Base-by-base conservation (phyloP, 257 asterid species). In the Henckelia pumila region DNA sequence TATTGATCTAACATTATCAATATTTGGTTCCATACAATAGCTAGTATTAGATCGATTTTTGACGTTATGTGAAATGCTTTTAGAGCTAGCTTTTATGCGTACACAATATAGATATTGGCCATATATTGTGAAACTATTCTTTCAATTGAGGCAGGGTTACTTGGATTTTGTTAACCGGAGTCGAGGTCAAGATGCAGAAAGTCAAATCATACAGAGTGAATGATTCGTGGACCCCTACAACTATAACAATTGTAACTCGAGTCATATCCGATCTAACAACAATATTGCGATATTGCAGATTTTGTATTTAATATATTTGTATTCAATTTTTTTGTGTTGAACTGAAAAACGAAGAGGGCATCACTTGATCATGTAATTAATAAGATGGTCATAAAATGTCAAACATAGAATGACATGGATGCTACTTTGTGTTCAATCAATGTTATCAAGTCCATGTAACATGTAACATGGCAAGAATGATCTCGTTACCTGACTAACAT, bases 1-100 rank as follows among this genome's bases (percentile, higher is more conserved):
- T 16, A 20, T 4, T 16, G 53, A 23, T 1, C 6, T 60, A 49
- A 8, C 19, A 9, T 49, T 28, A 29, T 29, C 25, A 21, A 56
- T 5, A 8, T 55, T 1, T 55, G 47, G 55, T 10, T 19, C 40
- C 35, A 21, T 67, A 11, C 56, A 6, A 6, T 24, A 28, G 17
- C 63, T 55, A 67, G 52, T 81, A 65, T 59, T 1, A 7, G 14
- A 58, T 23, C 40, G 16, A 30, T 25, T 6, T 23, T 19, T 28
- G 32, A 9, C 2, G 29, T 24, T 57, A 57, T 37, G 23, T 40
- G 30, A 63, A 37, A 24, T 35, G 22, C 19, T 35, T 25, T 24
- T 21, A 24, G 19, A 58, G 11, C 14, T 24, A 58, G 96, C 97
- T 64, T 97, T 96, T 28, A 95, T 86, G 68, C 92, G 88, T 19